Conservation (phyloP, 345 rosid genomes). For the Arabis hirsuta region DNA sequence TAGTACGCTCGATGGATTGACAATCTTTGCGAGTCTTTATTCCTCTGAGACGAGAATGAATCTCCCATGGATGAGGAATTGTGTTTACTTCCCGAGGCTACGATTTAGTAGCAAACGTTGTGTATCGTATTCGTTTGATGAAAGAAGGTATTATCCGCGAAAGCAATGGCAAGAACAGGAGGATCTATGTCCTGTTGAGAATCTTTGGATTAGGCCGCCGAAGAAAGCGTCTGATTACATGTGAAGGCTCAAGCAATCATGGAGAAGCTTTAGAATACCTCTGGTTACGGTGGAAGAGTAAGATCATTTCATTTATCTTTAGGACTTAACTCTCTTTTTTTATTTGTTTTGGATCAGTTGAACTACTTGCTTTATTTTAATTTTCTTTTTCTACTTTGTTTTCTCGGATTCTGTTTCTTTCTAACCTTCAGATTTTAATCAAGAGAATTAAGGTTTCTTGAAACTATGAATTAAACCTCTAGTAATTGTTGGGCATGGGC, state of each 20-base stretch:
- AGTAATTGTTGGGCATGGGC: no score
- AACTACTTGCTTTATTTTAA: no score
- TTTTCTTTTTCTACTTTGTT: background rate
- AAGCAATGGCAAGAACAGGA: conserved; percentile 51
- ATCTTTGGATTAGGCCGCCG: conserved; percentile 36
- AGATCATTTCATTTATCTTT: background rate
- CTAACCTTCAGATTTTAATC: background rate
- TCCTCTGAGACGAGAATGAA: conserved; percentile 32
- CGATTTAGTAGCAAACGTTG: conserved; percentile 24
- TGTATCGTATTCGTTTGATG: conserved; percentile 33
- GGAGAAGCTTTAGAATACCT: background rate
- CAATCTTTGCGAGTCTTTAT: conserved; percentile 22
- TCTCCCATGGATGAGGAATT: conserved; percentile 41
- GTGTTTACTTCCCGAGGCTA: conserved; percentile 36
- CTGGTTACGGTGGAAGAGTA: background rate
- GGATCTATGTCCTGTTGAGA: conserved; percentile 29
- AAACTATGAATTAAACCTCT: no score
- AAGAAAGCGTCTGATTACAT: conserved; percentile 29
- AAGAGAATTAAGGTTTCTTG: no score
- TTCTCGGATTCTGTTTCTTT: background rate
- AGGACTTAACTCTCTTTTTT: background rate
- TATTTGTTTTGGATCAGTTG: background rate
- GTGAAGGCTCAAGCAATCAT: conserved; percentile 7
- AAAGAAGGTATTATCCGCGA: conserved; percentile 33
- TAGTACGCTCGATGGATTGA: conserved; percentile 18